phyloP scores from a whole-genome alignment of 2,329 filamentous ascomycete species.

The Botrytis paeoniae region DNA sequence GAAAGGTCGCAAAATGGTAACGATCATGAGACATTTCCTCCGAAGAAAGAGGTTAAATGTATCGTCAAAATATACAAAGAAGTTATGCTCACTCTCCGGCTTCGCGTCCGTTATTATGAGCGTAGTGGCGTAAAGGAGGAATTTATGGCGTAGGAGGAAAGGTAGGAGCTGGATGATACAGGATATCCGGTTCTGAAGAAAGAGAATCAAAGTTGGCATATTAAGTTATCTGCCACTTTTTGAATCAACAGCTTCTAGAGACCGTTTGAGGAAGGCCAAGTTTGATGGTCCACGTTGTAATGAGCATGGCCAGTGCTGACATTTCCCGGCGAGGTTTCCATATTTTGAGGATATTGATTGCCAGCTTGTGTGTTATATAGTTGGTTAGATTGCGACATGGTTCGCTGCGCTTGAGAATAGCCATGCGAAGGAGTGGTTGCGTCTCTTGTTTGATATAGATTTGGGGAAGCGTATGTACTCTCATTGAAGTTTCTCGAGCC shows the following conservation, averaged over 20 bases:
- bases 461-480: neutral
- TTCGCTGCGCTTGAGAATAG: conserved; percentile 23
- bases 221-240: too few relatives aligned
- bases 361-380: conserved; percentile 6
- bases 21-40: neutral
- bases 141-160: neutral
- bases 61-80: conserved; percentile 6
- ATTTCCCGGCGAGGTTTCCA: conserved; percentile 29
- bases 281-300: conserved; percentile 29
- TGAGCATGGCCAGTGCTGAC: conserved; percentile 34
- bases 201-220: neutral
- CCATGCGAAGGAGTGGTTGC: conserved; percentile 22
- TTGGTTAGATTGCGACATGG: neutral
- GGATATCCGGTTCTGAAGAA: neutral
- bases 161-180: neutral
- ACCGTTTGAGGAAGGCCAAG: conserved; percentile 34
- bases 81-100: neutral
- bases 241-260: neutral
- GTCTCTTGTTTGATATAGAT: conserved; percentile 14
- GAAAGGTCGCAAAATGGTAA: neutral
- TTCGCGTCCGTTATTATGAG: neutral
- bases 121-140: too few relatives aligned
- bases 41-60: too few relatives aligned
- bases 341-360: neutral
- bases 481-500: conserved; percentile 4